Evolutionary conservation across 345 rosid genomes (phyloP).

Genomic region (Lepidium aucheri): DNA sequence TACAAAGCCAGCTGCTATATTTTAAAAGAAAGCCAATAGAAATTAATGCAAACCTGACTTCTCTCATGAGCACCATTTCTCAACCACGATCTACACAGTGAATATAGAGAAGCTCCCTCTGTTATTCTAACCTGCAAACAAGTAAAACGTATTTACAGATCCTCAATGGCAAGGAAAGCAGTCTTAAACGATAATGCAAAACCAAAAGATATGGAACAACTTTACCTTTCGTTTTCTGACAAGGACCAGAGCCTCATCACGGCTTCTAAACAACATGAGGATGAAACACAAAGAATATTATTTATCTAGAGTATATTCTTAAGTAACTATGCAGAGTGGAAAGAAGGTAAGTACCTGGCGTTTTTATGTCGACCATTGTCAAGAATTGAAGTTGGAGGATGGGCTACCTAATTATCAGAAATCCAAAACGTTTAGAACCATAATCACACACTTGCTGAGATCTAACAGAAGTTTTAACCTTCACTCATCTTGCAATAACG

Average conservation of each 20-base stretch:
- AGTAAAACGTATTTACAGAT: background rate
- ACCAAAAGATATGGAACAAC: background rate
- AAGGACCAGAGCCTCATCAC: constrained; percentile 38
- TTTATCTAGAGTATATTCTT: background rate
- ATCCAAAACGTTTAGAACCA: background rate
- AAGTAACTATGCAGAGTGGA: background rate
- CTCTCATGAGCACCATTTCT: constrained; percentile 76
- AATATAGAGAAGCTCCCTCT: constrained; percentile 72
- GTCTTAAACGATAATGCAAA: background rate
- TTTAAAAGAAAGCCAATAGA: background rate
- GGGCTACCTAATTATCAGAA: constrained; percentile 38
- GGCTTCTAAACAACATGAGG: constrained; percentile 32
- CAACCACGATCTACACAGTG: constrained; percentile 90
- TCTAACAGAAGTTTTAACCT: background rate
- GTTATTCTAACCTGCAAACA: constrained; percentile 58
- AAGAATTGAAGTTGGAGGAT: constrained; percentile 43
- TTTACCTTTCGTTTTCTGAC: constrained; percentile 68
- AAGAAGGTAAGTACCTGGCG: constrained; percentile 36
- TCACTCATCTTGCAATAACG: background rate
- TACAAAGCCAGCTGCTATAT: background rate
- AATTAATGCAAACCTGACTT: constrained; percentile 41
- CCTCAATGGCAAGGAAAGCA: background rate
- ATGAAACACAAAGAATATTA: background rate
- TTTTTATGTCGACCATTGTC: constrained; percentile 50
- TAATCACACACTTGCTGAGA: background rate